Percentiles rank a stretch among this genome's conserved stretches.
These are phyloP conservation scores for Rosa rugosa DNA, from an alignment of 306 rosid species.

Conservation along the genomic window DNA sequence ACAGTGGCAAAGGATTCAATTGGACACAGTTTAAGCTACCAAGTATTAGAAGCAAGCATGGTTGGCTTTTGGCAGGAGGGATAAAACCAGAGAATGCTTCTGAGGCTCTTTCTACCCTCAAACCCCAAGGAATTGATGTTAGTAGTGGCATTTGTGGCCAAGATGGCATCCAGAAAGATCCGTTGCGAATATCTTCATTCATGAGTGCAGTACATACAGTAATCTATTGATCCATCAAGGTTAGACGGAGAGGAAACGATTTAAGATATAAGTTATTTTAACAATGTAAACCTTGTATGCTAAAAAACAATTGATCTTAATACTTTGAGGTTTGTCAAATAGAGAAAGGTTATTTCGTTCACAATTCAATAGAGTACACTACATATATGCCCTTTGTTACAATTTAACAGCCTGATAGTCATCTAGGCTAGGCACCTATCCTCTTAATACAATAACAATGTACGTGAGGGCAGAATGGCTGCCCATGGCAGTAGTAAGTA, in stretches of 20 bases:
- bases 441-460: neutral
- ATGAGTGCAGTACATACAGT: constrained; percentile 49
- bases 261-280: neutral
- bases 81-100: constrained; percentile 64
- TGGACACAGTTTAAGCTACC: constrained; percentile 77
- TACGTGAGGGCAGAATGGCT: constrained; percentile 19
- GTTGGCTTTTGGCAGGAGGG: constrained; percentile 99
- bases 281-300: neutral
- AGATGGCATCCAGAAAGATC: constrained; percentile 80
- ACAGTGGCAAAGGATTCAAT: constrained; percentile 75
- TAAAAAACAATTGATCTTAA: neutral
- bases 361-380: constrained; percentile 9
- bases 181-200: constrained; percentile 54
- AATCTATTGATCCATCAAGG: constrained; percentile 27
- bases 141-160: constrained; percentile 85
- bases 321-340: neutral
- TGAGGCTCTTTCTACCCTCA: constrained; percentile 64
- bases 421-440: constrained; percentile 6
- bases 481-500: constrained; percentile 9
- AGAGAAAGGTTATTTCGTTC: constrained; percentile 6
- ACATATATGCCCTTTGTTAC: neutral
- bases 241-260: neutral
- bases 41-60: constrained; percentile 64
- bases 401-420: neutral
- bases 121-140: constrained; percentile 83